Evolutionary conservation across 73 alveolate genomes (phyloP).

Genomic region (Paramecium sexaurelia): DNA sequence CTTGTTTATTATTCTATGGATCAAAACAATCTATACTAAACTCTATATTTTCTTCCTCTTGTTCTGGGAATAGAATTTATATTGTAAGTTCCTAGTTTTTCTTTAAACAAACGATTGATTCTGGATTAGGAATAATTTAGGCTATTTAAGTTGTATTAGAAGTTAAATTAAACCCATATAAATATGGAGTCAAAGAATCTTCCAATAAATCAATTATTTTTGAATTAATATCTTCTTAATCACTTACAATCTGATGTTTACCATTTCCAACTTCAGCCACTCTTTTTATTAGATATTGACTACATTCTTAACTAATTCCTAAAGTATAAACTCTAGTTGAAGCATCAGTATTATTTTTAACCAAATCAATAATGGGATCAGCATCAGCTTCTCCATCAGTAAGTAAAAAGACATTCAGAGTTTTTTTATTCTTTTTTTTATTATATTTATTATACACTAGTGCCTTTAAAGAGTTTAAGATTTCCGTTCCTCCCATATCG

Average conservation of each 20-base stretch:
- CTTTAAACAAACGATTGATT: neutral
- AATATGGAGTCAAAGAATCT: constrained; percentile 70
- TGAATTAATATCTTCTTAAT: constrained; percentile 62
- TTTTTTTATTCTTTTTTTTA: neutral
- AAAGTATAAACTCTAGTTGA: constrained; percentile 67
- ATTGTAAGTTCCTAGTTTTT: constrained; percentile 19
- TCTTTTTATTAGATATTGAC: constrained; percentile 61
- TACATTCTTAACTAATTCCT: constrained; percentile 78
- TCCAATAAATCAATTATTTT: constrained; percentile 73
- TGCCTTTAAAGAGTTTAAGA: constrained; percentile 76
- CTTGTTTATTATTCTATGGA: neutral
- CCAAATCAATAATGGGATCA: constrained; percentile 75
- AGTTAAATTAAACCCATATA: constrained; percentile 36
- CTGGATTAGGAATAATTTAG: constrained; percentile 2
- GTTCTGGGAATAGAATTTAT: neutral
- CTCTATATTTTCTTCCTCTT: neutral
- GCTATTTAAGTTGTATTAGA: neutral
- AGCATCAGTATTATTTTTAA: constrained; percentile 67
- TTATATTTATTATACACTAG: neutral
- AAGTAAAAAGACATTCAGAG: constrained; percentile 82
- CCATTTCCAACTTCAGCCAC: constrained; percentile 85
- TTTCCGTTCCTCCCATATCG: constrained; percentile 92
- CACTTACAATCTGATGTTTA: constrained; percentile 61
- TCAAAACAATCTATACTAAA: constrained; percentile 1
- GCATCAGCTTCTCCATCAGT: constrained; percentile 96